A percentile compares a stretch with the other conserved stretches of the same genome.
phyloP scores from a whole-genome alignment of 768 basidiomycete genomes.

The Floccularia luteovirens region DNA sequence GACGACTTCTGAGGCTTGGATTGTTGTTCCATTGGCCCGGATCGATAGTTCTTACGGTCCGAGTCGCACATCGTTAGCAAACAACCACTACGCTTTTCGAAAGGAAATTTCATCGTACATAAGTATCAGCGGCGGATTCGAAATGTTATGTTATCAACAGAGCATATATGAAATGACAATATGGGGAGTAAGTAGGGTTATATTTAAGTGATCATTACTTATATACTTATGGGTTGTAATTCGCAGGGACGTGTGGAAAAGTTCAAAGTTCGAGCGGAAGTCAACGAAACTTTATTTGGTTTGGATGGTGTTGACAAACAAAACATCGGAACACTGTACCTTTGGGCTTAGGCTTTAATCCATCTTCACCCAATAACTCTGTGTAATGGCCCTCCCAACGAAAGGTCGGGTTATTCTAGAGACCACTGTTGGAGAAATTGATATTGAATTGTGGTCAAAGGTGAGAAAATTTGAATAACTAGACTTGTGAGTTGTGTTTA shows the following conservation, averaged over 20 bases:
- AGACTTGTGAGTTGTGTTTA: neutral
- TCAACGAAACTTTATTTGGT: neutral
- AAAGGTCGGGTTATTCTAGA: conserved; percentile 82
- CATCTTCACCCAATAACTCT: neutral
- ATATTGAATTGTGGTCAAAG: conserved; percentile 92
- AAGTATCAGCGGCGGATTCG: too few relatives aligned
- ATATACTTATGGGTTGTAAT: neutral
- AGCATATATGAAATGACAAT: too few relatives aligned
- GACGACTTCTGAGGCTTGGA: conserved; percentile 3
- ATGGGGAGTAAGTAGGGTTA: too few relatives aligned
- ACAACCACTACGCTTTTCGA: too few relatives aligned
- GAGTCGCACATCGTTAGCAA: too few relatives aligned
- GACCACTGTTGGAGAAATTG: conserved; percentile 82
- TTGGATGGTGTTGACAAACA: neutral
- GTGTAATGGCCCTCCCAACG: conserved; percentile 73
- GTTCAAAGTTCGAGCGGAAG: neutral
- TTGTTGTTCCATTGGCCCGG: too few relatives aligned
- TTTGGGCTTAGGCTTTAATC: neutral
- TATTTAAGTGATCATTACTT: too few relatives aligned
- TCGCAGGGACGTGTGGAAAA: neutral
- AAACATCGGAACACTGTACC: too few relatives aligned
- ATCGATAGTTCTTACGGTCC: too few relatives aligned
- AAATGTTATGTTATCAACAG: too few relatives aligned
- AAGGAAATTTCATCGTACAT: too few relatives aligned
- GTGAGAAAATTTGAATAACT: conserved; percentile 22